Base-by-base conservation (phyloP, 352 stramenopile genomes). In the Phytopythium chamaehyphon region DNA sequence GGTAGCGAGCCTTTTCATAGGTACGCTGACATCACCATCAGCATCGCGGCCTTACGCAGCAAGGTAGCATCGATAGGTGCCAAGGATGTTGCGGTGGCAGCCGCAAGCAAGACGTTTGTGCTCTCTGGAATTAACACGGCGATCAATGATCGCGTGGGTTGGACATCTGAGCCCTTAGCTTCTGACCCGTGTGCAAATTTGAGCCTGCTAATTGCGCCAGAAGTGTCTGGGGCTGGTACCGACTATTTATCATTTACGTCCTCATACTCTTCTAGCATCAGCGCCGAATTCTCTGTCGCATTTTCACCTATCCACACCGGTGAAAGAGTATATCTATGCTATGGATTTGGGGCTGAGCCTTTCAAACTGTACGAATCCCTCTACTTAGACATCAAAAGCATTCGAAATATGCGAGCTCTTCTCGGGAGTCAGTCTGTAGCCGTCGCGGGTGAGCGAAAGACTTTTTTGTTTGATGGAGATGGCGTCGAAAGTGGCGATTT, bases 381-480 rank as follows among this genome's bases (percentile, higher is more conserved):
- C 7, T 85, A 76, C 40, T 16, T 87, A 10, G 64, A 87, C 44
- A 68, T 89, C 6, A 87, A 87, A 23, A 87, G 73, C 24, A 63
- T 89, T 15, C 54, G 59, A 3, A 81, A 76, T 36, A 69, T 87
- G 62, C 73, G 73, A 0, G 59, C 73, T 1, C 55, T 84, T 6
- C 46, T 71, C 24, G 73, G 62, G 6, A 77, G 72, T 18, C 72
- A 60, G 6, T 60, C 35, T 6, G 61, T 77, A 23, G 73, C 69
- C 1, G 69, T 89, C 2, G 50, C 73, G 0, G 71, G 71, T 2
- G 61, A 70, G 16, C 43, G 71, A 14, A 87, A 89, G 40, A 76
- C 75, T 2, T 85, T 89, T 57, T 24, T 85, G 11, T 89, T 89
- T 43, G 61, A 81, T 31, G 78, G 78, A 22, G 73, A 87, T 22